Conservation (phyloP, 805 yeast genomes). For the Lachancea mirantina region DNA sequence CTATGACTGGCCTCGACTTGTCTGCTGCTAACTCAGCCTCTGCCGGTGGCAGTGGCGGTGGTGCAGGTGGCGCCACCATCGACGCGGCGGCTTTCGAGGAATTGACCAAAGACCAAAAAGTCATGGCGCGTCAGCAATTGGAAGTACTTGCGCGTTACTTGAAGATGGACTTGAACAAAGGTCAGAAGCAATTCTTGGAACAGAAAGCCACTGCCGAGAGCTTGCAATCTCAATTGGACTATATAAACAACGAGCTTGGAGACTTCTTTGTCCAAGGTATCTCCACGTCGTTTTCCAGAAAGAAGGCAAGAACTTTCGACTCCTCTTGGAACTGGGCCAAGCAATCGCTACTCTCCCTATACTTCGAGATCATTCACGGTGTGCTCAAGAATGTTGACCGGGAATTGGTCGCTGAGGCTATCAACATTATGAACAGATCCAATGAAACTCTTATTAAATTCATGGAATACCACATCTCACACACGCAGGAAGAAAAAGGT, state of each 20-base stretch:
- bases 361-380: slow-evolving; percentile 94
- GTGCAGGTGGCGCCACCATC: slow-evolving; percentile 76
- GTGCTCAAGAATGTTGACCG: slow-evolving; percentile 84
- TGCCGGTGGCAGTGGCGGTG: slow-evolving; percentile 44
- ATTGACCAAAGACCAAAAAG: slow-evolving; percentile 41
- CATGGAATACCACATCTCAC: slow-evolving; percentile 74
- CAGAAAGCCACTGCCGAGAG: slow-evolving; percentile 74
- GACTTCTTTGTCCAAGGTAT: slow-evolving; percentile 91
- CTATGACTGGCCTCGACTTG: slow-evolving; percentile 71
- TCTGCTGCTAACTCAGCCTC: slow-evolving; percentile 55
- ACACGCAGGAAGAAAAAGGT: slow-evolving; percentile 72
- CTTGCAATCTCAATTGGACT: slow-evolving; percentile 84
- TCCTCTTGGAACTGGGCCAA: slow-evolving; percentile 99
- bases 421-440: slow-evolving; percentile 95
- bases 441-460: slow-evolving; percentile 88
- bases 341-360: slow-evolving; percentile 90
- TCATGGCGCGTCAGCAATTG: slow-evolving; percentile 49
- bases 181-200: slow-evolving; percentile 74
- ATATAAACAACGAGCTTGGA: slow-evolving; percentile 68
- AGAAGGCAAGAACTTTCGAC: slow-evolving; percentile 93
- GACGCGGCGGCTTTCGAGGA: slow-evolving; percentile 93
- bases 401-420: slow-evolving; percentile 93
- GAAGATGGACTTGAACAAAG: slow-evolving; percentile 84
- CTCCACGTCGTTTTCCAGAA: slow-evolving; percentile 78
- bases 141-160: slow-evolving; percentile 93